Conservation (phyloP, 176 grass and related monocot species). For the Tuctoria greenei region DNA sequence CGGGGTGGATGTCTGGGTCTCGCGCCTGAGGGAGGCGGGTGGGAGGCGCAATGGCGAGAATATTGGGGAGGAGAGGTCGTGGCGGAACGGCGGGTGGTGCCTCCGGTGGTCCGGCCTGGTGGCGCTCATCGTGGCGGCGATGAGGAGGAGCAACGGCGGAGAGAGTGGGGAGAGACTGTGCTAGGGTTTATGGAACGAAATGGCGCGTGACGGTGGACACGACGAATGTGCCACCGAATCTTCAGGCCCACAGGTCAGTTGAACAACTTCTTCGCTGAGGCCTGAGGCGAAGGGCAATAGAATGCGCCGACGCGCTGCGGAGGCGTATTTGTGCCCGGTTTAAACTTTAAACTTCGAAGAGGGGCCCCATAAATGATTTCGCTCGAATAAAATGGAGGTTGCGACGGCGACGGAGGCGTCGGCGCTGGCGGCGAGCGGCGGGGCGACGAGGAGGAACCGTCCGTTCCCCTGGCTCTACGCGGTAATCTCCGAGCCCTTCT, state of each 20-base stretch:
- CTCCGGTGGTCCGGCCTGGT: slow-evolving; percentile 52
- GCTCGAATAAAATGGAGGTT: slow-evolving; percentile 38
- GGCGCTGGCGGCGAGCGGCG: slow-evolving; percentile 38
- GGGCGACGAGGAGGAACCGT: slow-evolving; percentile 36
- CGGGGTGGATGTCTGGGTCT: slow-evolving; percentile 40
- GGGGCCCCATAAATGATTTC: background rate
- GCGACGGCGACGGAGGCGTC: slow-evolving; percentile 56
- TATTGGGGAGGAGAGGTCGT: slow-evolving; percentile 57
- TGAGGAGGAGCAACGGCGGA: background rate
- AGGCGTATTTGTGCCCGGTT: background rate
- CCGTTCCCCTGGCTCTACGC: slow-evolving; percentile 77
- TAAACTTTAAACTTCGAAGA: background rate
- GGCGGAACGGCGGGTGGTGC: slow-evolving; percentile 64
- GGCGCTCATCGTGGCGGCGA: slow-evolving; percentile 46
- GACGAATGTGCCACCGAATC: background rate
- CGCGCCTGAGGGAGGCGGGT: slow-evolving; percentile 45
- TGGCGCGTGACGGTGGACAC: background rate
- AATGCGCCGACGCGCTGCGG: background rate
- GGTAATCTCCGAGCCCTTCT: slow-evolving; percentile 76
- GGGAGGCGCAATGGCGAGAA: slow-evolving; percentile 42
- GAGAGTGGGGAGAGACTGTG: background rate
- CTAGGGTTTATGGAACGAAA: slow-evolving; percentile 21
- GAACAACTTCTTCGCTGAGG: too few relatives aligned
- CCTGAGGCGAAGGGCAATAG: background rate
- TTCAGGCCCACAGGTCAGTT: background rate